phyloP scores from a whole-genome alignment of 495 filamentous ascomycete genomes.

The Neurospora sp. region DNA sequence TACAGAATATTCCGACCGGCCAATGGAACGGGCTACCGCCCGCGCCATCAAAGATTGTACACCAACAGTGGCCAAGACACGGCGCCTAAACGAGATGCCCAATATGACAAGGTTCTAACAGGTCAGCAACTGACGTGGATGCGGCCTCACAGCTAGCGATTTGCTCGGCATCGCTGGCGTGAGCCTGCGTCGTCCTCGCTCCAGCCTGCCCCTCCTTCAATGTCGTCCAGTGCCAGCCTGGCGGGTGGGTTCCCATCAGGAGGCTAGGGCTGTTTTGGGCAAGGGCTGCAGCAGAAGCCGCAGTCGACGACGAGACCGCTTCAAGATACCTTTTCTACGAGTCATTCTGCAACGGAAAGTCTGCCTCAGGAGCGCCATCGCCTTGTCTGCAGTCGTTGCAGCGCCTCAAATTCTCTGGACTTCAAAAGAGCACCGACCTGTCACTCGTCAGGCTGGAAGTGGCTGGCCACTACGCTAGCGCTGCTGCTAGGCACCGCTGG shows the following conservation, averaged over 20 bases:
- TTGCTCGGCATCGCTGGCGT: background rate
- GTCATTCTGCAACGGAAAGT: background rate
- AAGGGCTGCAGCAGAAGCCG: background rate
- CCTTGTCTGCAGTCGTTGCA: background rate
- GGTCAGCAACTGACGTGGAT: background rate
- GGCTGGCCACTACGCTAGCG: background rate
- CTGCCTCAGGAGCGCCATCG: background rate
- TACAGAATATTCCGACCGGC: background rate
- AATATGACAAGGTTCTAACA: background rate
- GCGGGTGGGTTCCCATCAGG: background rate
- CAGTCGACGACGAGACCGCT: background rate
- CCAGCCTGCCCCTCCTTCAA: background rate
- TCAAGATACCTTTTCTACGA: background rate
- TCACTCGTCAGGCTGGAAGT: background rate
- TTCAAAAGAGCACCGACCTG: background rate
- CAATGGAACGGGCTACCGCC: background rate
- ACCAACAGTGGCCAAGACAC: background rate
- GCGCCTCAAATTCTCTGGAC: background rate
- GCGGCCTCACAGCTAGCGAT: background rate
- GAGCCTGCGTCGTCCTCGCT: background rate
- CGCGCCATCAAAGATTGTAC: background rate
- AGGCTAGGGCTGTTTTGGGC: background rate
- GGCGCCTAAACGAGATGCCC: background rate
- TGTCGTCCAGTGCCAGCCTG: background rate
- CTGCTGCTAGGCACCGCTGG: background rate